phyloP scores from a whole-genome alignment of 2,329 filamentous ascomycete genomes.

The Aureobasidium sp. region DNA sequence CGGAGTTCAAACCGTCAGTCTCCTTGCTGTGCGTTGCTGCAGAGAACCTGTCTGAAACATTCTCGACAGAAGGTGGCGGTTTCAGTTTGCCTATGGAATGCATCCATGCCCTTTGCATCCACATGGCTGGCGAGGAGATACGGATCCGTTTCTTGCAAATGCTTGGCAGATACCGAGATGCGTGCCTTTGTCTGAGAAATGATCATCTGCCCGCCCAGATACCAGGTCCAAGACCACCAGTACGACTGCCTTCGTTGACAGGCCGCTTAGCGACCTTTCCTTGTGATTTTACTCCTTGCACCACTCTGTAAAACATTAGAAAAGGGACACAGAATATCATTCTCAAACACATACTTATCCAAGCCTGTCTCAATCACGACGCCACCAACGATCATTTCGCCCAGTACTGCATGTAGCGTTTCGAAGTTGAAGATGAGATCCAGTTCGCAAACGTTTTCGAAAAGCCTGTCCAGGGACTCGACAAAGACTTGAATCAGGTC shows the following conservation, averaged over 20 bases:
- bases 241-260: slow-evolving; percentile 60
- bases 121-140: neutral
- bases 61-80: neutral
- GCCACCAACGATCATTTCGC: slow-evolving; percentile 92
- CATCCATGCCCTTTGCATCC: neutral
- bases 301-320: slow-evolving; percentile 46
- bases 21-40: neutral
- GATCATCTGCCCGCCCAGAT: slow-evolving; percentile 32
- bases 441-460: slow-evolving; percentile 97
- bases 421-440: slow-evolving; percentile 99
- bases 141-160: neutral
- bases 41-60: neutral
- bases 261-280: slow-evolving; percentile 72
- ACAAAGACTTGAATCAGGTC: slow-evolving; percentile 98
- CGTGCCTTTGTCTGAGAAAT: neutral
- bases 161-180: neutral
- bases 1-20: neutral
- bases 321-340: neutral
- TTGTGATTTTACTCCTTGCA: slow-evolving; percentile 70
- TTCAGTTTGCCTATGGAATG: neutral
- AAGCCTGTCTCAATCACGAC: slow-evolving; percentile 90
- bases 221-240: slow-evolving; percentile 30
- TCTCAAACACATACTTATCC: slow-evolving; percentile 47
- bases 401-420: slow-evolving; percentile 81
- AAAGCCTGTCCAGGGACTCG: slow-evolving; percentile 86